A percentile compares a stretch with the other conserved stretches of the same genome.
phyloP scores from a whole-genome alignment of 768 basidiomycete species.

The Pulveroboletus sp. region DNA sequence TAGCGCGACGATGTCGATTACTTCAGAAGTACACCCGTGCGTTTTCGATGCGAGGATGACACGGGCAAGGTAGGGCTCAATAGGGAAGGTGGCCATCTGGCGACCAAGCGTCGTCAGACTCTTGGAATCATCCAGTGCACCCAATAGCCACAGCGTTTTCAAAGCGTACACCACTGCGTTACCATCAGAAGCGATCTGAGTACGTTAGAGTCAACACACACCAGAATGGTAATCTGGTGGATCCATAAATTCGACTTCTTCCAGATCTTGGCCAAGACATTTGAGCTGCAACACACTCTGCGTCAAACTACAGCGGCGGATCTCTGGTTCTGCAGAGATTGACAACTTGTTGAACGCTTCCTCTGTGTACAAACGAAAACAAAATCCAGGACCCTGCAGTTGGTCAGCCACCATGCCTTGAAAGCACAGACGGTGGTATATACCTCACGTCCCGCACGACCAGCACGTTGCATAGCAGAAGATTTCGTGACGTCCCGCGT shows the following conservation, averaged over 20 bases:
- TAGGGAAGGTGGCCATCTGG: constrained; percentile 85
- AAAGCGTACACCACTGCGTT: constrained; percentile 54
- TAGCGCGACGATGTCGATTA: constrained; percentile 81
- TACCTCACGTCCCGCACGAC: constrained; percentile 94
- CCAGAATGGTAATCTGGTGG: constrained; percentile 70
- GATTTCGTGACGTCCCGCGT: constrained; percentile 83
- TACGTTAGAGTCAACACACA: constrained; percentile 36
- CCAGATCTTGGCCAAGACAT: constrained; percentile 75
- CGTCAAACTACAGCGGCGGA: constrained; percentile 79
- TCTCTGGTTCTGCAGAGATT: constrained; percentile 77
- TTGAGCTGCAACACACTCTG: constrained; percentile 83
- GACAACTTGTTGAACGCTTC: constrained; percentile 64
- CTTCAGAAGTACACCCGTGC: constrained; percentile 67
- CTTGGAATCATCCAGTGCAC: constrained; percentile 66
- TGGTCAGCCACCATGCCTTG: neutral
- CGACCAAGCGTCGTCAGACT: constrained; percentile 69
- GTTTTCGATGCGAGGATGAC: constrained; percentile 74
- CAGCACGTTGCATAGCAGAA: constrained; percentile 89
- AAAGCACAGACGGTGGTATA: neutral
- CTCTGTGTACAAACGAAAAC: constrained; percentile 92
- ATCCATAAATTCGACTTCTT: constrained; percentile 86
- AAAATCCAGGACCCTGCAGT: constrained; percentile 67
- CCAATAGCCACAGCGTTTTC: constrained; percentile 71
- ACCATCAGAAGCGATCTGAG: neutral
- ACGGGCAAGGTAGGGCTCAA: constrained; percentile 82